A percentile compares a stretch with the other conserved stretches of the same genome.
Evolutionary conservation across 495 filamentous ascomycete species (phyloP).

Genomic region (Penicillium subrubescens): DNA sequence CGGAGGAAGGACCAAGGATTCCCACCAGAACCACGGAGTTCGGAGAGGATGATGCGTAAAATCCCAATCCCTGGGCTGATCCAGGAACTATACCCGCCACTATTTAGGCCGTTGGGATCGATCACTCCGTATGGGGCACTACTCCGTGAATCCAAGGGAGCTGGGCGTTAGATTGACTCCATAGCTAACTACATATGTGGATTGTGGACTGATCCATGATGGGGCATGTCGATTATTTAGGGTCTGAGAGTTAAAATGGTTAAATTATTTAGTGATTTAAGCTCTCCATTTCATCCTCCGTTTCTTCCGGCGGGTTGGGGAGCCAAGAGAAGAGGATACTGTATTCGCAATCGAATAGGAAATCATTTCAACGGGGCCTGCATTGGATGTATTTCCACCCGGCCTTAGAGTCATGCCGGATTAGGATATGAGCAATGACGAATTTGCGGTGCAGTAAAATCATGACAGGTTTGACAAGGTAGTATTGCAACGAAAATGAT

Average conservation of each 20-base stretch:
- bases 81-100: conserved; percentile 6
- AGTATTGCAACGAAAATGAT: conserved; percentile 4
- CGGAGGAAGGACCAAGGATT: background rate
- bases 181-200: background rate
- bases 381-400: background rate
- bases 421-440: background rate
- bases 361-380: conserved; percentile 4
- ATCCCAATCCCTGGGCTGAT: conserved; percentile 10
- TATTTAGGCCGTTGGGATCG: background rate
- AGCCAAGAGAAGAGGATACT: background rate
- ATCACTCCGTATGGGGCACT: background rate
- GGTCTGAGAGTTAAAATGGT: background rate
- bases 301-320: background rate
- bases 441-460: background rate
- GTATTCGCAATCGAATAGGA: background rate
- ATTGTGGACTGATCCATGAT: background rate
- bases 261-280: background rate
- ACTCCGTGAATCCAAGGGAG: background rate
- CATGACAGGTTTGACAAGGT: conserved; percentile 9
- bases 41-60: background rate
- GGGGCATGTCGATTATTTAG: background rate
- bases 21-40: background rate
- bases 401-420: background rate
- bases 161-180: background rate
- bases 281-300: background rate